A percentile compares a stretch with the other conserved stretches of the same genome.
Conservation (phyloP, 441 rosid genomes). For the Breynia disticha region DNA sequence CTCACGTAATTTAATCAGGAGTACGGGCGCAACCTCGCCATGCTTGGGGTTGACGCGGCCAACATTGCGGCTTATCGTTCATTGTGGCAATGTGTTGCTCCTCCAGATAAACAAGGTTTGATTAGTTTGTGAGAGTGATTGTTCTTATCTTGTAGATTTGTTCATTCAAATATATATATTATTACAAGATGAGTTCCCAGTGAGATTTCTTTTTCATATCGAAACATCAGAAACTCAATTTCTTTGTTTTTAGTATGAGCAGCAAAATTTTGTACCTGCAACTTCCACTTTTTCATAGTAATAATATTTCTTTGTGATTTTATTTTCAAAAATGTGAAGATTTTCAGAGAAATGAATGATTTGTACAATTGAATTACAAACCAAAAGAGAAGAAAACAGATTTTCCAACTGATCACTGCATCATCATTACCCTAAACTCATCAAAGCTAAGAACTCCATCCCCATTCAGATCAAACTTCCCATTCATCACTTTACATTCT, state of each 20-base stretch:
- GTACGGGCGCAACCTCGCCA: slow-evolving; percentile 66
- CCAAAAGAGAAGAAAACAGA: too few relatives aligned
- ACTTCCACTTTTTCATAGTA: slow-evolving; percentile 1
- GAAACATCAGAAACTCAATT: neutral
- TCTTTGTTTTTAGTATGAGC: neutral
- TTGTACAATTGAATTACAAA: too few relatives aligned
- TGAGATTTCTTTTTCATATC: neutral
- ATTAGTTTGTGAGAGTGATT: slow-evolving; percentile 27
- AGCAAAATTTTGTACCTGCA: slow-evolving; percentile 13
- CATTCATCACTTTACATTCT: slow-evolving; percentile 54
- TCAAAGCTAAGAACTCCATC: slow-evolving; percentile 75
- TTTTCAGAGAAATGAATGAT: too few relatives aligned
- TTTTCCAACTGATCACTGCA: neutral
- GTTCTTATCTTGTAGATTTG: slow-evolving; percentile 9
- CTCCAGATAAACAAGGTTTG: slow-evolving; percentile 47
- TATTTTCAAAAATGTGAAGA: too few relatives aligned
- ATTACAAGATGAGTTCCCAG: neutral
- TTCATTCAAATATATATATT: neutral
- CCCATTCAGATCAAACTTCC: slow-evolving; percentile 47
- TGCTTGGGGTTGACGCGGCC: slow-evolving; percentile 67
- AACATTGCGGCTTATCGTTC: slow-evolving; percentile 53
- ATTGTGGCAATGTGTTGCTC: slow-evolving; percentile 91
- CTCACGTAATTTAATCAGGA: slow-evolving; percentile 39
- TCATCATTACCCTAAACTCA: slow-evolving; percentile 37
- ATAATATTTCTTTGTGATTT: neutral